Base-by-base conservation (phyloP, 116 monocot genomes). In the Papilionanthe hybrid region DNA sequence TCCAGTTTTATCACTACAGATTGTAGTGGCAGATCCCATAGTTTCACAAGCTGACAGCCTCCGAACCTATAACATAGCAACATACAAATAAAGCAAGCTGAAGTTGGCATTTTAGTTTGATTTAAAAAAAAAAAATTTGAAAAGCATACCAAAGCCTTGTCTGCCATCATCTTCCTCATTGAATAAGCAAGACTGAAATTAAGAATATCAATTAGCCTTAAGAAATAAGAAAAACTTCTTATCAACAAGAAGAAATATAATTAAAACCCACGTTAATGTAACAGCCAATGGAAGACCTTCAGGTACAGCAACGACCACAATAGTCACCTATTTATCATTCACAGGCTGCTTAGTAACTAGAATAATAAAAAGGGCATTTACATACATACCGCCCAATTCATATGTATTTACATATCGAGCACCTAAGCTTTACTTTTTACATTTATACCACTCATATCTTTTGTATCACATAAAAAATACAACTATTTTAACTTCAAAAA, bases 1-100 rank as follows among this genome's bases (percentile, higher is more conserved):
- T 81, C 99, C 95, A 82, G 99, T 99, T 78, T 99, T 99, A 48
- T 99, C 99, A 86, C 99, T 99, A 71, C 99, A 99, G 45, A 99
- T 99, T 73, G 99, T 99, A 78, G 99, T 99, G 78, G 99, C 99
- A 74, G 99, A 99, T 75, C 99, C 99, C 99, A 99, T 99, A 55
- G 99, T 99, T 90, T 99, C 99, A 93, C 99, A 99, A 68, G 99
- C 93, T 48, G 99, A 99, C 74, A 99, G 95, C 84, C 99, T 88
- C 48, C 99, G 84, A 4, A 99, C 95, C 99, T 99, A 80, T 32
- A 68, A 82, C 8, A 58, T 53, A 69, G 60, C 15, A 9, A 47
- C 75, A 50, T 25, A 25, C 2, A 20, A 75, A 49, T 75, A 49
- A 47, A n/a, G 23, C n/a, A 47, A 74, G 10, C 50, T 27, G 9